phyloP scores from a whole-genome alignment of 768 basidiomycete genomes.

The Clitopilus hobsonii region DNA sequence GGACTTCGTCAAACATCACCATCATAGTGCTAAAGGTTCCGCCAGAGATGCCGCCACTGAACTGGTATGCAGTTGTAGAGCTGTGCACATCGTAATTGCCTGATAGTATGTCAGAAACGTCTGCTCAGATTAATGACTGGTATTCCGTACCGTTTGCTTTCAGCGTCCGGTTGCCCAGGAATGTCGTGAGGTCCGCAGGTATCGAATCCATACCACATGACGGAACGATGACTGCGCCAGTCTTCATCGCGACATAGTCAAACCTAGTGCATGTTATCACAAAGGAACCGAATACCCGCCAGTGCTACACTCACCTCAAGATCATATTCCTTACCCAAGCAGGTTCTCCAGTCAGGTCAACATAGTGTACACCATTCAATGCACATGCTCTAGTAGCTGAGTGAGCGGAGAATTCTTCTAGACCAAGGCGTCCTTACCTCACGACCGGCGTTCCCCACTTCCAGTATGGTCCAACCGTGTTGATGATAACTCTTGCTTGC shows the following conservation, averaged over 20 bases:
- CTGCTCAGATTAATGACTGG: neutral
- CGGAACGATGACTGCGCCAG: constrained; percentile 73
- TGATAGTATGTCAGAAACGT: constrained; percentile 2
- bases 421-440: too few relatives aligned
- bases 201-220: constrained; percentile 75
- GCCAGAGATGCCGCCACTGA: constrained; percentile 52
- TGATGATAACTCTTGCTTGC: constrained; percentile 64
- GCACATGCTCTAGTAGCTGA: constrained; percentile 57
- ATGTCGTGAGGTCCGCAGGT: constrained; percentile 67
- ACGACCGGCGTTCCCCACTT: constrained; percentile 71
- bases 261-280: constrained; percentile 37
- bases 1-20: constrained; percentile 31
- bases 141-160: constrained; percentile 29
- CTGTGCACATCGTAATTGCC: constrained; percentile 35
- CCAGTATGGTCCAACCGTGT: constrained; percentile 74
- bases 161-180: constrained; percentile 66
- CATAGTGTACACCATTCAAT: constrained; percentile 71
- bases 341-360: constrained; percentile 78
- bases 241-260: constrained; percentile 67
- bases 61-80: constrained; percentile 50
- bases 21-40: constrained; percentile 54
- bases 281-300: constrained; percentile 1
- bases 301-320: constrained; percentile 35
- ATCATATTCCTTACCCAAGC: constrained; percentile 66
- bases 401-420: too few relatives aligned